Percentiles rank a stretch among this genome's conserved stretches.
These are phyloP conservation scores for Melocanna baccifera DNA, from an alignment of 176 grass and related monocot genomes.

Conservation along the genomic window DNA sequence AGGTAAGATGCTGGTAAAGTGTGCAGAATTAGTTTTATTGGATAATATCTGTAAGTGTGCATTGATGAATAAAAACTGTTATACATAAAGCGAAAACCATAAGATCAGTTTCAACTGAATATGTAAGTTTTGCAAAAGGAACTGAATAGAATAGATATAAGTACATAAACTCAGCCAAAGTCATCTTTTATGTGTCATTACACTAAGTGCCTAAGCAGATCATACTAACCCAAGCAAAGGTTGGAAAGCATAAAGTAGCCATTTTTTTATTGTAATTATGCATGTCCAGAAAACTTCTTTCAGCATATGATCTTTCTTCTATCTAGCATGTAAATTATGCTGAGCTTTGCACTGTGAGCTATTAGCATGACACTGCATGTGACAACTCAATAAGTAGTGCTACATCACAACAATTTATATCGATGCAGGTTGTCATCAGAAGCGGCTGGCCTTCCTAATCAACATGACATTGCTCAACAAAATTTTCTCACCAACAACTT, in stretches of 20 bases:
- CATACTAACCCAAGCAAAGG: background rate
- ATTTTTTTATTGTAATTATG: background rate
- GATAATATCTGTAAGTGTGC: background rate
- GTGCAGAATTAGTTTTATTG: background rate
- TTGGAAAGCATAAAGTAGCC: background rate
- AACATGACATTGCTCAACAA: conserved; percentile 43
- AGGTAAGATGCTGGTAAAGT: conserved; percentile 33
- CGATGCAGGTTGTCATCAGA: conserved; percentile 64
- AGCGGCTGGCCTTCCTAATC: conserved; percentile 35
- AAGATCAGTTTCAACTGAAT: background rate
- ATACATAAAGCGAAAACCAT: background rate
- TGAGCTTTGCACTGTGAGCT: background rate
- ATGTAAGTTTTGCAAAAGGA: background rate
- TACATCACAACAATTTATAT: background rate
- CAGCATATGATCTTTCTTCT: background rate
- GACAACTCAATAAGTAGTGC: background rate
- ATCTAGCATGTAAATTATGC: background rate
- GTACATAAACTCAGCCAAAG: conserved; percentile 1
- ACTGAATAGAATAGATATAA: background rate
- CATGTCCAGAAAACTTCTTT: background rate
- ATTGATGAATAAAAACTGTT: background rate
- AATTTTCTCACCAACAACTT: conserved; percentile 39
- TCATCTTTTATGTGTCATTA: background rate
- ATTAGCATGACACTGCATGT: background rate
- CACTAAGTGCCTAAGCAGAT: background rate